Conservation (phyloP, 2,329 filamentous ascomycete species). For the Fusarium sacchari region DNA sequence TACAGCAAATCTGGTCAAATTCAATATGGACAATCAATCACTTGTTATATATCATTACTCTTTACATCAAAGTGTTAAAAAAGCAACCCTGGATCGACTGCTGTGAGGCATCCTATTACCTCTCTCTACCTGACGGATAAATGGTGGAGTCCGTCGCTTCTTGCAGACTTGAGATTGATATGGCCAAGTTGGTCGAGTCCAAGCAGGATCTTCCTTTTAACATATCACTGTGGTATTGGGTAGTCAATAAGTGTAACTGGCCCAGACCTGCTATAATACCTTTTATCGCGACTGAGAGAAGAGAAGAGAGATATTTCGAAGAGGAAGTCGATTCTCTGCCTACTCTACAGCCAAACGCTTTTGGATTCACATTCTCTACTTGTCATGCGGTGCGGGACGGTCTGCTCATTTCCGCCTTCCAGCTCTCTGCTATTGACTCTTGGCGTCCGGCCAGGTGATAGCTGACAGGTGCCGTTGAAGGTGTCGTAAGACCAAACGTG, state of each 20-base stretch:
- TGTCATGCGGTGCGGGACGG: neutral
- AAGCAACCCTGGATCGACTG: neutral
- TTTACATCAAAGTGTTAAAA: neutral
- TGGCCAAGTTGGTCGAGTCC: neutral
- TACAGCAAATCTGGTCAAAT: too few relatives aligned
- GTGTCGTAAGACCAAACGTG: too few relatives aligned
- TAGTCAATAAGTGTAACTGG: neutral
- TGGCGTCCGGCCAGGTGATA: neutral
- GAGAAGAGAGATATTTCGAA: neutral
- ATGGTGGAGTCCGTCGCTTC: neutral
- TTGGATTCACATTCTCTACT: neutral
- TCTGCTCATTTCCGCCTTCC: neutral
- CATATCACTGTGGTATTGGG: neutral
- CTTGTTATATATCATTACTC: neutral
- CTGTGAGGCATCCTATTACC: neutral
- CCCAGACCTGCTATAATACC: neutral
- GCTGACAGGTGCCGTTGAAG: too few relatives aligned
- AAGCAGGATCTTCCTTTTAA: neutral
- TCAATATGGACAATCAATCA: too few relatives aligned
- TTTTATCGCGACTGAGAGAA: neutral
- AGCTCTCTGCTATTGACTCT: neutral
- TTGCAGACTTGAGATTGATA: neutral
- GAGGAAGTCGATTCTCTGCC: neutral
- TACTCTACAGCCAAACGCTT: neutral
- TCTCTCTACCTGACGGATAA: neutral